Conservation (phyloP, 129 eudicot genomes). For the Helichrysum umbraculigerum region DNA sequence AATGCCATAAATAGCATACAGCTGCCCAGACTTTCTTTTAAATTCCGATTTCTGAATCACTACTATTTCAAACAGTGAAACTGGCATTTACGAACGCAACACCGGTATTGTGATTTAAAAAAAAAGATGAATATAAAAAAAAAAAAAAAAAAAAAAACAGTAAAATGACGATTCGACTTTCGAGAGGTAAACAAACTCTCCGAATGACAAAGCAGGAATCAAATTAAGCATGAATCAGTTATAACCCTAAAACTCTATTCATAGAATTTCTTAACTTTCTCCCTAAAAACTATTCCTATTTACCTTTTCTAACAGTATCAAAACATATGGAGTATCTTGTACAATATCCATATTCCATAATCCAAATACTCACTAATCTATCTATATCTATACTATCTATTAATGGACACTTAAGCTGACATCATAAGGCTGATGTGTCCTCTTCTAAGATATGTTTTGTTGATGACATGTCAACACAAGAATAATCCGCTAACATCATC, state of each 20-base stretch:
- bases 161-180: no score
- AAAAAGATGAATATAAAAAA: no score
- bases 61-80: neutral
- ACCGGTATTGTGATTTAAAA: neutral
- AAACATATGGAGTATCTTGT: neutral
- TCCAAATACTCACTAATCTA: no score
- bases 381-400: no score
- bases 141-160: no score
- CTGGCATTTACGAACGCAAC: neutral
- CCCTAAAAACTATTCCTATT: neutral
- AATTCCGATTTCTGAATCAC: neutral
- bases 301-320: neutral
- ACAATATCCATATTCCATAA: neutral
- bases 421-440: no score
- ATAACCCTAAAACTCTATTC: neutral
- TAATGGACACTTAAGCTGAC: no score
- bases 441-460: no score
- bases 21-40: neutral
- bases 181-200: neutral
- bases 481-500: no score
- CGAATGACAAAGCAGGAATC: neutral
- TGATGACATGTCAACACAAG: no score
- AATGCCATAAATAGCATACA: slow-evolving; percentile 8
- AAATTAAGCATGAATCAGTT: neutral
- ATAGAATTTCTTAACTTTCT: neutral